These are phyloP conservation scores for Berkeleyomyces basicola DNA, from an alignment of 2,329 filamentous ascomycete species.

Conservation along the genomic window DNA sequence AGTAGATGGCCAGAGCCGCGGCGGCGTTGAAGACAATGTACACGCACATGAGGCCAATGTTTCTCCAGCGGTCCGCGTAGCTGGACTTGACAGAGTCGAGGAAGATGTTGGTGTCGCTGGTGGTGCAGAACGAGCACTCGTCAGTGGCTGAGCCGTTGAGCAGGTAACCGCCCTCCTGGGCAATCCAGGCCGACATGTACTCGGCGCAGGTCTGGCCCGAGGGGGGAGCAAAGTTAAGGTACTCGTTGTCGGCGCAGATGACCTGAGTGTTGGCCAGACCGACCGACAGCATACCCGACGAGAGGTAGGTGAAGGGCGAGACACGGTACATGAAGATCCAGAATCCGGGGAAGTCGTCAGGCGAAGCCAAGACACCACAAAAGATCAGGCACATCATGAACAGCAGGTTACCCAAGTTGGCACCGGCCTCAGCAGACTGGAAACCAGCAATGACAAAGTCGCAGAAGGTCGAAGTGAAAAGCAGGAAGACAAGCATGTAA, in stretches of 20 bases:
- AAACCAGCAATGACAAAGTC: conserved; percentile 62
- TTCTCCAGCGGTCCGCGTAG: conserved; percentile 48
- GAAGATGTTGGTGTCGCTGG: conserved; percentile 35
- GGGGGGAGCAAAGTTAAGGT: conserved; percentile 47
- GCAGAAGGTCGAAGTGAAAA: conserved; percentile 71
- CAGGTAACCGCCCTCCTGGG: conserved; percentile 34
- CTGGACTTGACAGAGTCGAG: conserved; percentile 31
- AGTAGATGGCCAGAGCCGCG: conserved; percentile 39
- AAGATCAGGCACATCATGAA: conserved; percentile 62
- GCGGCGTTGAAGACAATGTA: conserved; percentile 43
- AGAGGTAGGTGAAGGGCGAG: conserved; percentile 69
- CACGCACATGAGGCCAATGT: conserved; percentile 47
- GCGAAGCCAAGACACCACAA: conserved; percentile 54
- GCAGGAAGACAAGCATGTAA: conserved; percentile 54
- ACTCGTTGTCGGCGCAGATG: conserved; percentile 52
- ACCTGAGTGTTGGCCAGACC: conserved; percentile 52
- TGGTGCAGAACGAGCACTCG: conserved; percentile 39
- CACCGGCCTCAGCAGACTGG: conserved; percentile 57
- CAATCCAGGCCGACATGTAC: conserved; percentile 40
- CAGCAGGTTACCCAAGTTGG: conserved; percentile 57
- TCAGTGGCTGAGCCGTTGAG: conserved; percentile 28
- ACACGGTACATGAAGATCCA: conserved; percentile 77
- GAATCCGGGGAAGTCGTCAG: conserved; percentile 48
- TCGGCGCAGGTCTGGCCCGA: conserved; percentile 38
- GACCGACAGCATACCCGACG: conserved; percentile 52